Evolutionary conservation across 768 basidiomycete species (phyloP), one percentile per base, ranked within the genome.

Genomic region (Lactarius indigo): DNA sequence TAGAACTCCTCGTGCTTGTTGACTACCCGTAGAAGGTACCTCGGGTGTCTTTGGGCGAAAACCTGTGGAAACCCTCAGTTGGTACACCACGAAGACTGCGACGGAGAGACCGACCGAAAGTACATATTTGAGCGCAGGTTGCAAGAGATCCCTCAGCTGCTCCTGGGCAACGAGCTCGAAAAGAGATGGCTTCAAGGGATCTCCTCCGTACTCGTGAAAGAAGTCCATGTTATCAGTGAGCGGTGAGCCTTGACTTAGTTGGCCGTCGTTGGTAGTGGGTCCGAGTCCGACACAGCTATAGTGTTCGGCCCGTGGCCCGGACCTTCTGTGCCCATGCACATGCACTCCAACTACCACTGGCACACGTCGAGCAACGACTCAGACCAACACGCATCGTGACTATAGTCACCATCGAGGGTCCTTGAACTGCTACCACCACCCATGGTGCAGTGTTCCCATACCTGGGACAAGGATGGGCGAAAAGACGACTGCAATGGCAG

Each of bases 1-100:
- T 97, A 98, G 76, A 97, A 93, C 75, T 98, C 96, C 76, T 99
- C 97, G 80, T 99, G 97, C 37, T 87, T 81, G 76, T 98, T 98
- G 18, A 97, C 92, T 61, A 98, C 82, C 20, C 89, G 87, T 52
- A 99, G 78, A 35, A 98, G 84, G 76, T 98, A 96, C 63, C 97
- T 85, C 7, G 97, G 97, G 75, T 98, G 91, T 64, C 89, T 83
- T 80, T 98, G 95, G 3, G 97, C 94, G 72, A 98, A 92, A 65
- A 96, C 91, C 96, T 97, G 66, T 2, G 64, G 61, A 56, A 31
- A 56, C 28, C 7, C 37, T 33, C 7, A 15, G 7, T 42, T 47
- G 56, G 55, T 55, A 61, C 9, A 2, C 23, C 23, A 28, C 18
- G 54, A 31, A 37, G 35, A 41, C 15, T 28, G 57, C 33, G 33